These are phyloP conservation scores for Trichoderma asperellum DNA, from an alignment of 2,329 filamentous ascomycete genomes.

Conservation along the genomic window DNA sequence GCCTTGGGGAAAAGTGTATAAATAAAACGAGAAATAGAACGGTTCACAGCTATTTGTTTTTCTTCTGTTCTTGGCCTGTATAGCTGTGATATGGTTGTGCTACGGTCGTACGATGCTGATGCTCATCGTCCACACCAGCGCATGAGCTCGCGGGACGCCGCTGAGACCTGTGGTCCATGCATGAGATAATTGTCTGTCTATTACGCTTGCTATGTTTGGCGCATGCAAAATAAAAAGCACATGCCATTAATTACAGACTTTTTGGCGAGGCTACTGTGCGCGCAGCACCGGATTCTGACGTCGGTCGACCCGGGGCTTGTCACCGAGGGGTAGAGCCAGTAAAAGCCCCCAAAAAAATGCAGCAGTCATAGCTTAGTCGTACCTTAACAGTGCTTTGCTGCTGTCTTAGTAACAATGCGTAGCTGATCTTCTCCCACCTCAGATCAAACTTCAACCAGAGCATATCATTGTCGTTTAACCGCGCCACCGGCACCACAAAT, in stretches of 20 bases:
- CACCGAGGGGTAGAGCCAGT: constrained; percentile 33
- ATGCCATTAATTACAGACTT: not conserved
- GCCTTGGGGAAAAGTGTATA: constrained; percentile 42
- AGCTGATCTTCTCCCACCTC: not conserved
- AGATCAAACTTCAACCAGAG: constrained; percentile 1
- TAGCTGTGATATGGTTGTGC: not conserved
- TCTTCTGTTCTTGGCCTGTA: constrained; percentile 9
- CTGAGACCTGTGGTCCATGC: not conserved
- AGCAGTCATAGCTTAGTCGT: not conserved
- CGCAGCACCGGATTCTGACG: constrained; percentile 30
- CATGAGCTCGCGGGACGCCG: not conserved
- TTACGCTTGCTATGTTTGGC: not conserved
- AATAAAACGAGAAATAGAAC: constrained; percentile 41
- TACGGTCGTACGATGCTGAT: constrained; percentile 15
- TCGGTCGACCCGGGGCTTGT: constrained; percentile 29
- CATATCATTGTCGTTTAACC: not conserved
- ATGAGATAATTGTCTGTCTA: not conserved
- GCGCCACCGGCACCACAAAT: not conserved
- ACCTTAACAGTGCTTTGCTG: not conserved
- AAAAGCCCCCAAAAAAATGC: not conserved
- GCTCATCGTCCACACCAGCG: not conserved
- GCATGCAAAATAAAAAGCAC: not conserved
- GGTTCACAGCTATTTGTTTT: constrained; percentile 32
- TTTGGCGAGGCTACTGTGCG: not conserved
- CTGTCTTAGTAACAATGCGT: not conserved